Evolutionary conservation across 179 eudicot genomes (phyloP), one percentile per base, ranked within the genome.

Genomic region (Sideroxylon spinosum): DNA sequence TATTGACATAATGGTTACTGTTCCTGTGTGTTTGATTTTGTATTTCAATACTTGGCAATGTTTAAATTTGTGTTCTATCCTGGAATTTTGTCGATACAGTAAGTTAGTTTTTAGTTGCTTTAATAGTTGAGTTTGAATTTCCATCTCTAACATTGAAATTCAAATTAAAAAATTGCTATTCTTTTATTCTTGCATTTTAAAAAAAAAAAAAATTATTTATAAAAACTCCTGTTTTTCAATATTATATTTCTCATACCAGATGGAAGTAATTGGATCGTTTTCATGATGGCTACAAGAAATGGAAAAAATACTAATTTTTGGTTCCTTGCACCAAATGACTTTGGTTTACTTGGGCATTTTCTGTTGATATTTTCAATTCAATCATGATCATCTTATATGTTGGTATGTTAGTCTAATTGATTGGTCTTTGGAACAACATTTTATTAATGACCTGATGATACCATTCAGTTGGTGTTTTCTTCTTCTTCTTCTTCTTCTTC

Each of bases 361-460:
- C 19, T 32, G 28, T 68, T 49, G 7, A 44, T 37, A 44, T 52
- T 48, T 22, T 4, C 48, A 48, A 11, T 20, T 17, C 56, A 10
- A 16, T 14, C 72, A 44, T 68, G 72, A 49, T 22, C 20, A 9
- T 44, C 71, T 37, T 68, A 37, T 68, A 2, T 85, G 48, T 68
- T 68, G 25, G 25, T 9, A 37, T n/a, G 17, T 48, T 17, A 14
- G 73, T 20, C 55, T 68, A 20, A 50, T 48, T 48, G 19, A 6
- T 69, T 46, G 73, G 53, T 48, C 73, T 69, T 48, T 69, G 73
- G 73, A 69, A 69, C 73, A 69, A 69, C 73, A 46, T 69, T 48
- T 53, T 69, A 22, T 69, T 44, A 46, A 49, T 68, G n/a, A 48
- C 57, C 17, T 69, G 56, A 46, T 48, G 29, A 23, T 69, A 28